phyloP scores from a whole-genome alignment of 805 yeast genomes.

The Candida quercuum region DNA sequence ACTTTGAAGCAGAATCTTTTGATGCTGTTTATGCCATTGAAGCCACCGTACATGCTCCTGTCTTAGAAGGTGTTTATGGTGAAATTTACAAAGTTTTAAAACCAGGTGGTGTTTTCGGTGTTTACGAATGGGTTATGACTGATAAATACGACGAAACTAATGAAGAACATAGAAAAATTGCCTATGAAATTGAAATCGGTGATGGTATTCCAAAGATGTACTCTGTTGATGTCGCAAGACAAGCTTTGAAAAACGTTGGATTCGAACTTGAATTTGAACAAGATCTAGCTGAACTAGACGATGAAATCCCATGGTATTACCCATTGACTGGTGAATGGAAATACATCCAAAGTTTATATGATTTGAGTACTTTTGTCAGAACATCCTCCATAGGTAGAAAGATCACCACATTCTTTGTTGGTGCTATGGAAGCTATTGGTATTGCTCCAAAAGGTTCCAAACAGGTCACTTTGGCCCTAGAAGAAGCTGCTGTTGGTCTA shows the following conservation, averaged over 20 bases:
- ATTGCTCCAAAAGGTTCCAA: slow-evolving; percentile 90
- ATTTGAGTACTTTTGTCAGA: slow-evolving; percentile 80
- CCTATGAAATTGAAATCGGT: slow-evolving; percentile 96
- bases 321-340: slow-evolving; percentile 94
- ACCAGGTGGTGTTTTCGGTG: slow-evolving; percentile 98
- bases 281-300: slow-evolving; percentile 80
- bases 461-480: slow-evolving; percentile 88
- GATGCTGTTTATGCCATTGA: slow-evolving; percentile 98
- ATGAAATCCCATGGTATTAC: slow-evolving; percentile 94
- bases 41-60: slow-evolving; percentile 98
- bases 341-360: slow-evolving; percentile 74
- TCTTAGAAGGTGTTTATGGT: slow-evolving; percentile 88
- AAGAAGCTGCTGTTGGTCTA: slow-evolving; percentile 93
- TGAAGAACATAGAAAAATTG: slow-evolving; percentile 86
- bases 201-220: slow-evolving; percentile 99
- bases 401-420: slow-evolving; percentile 75
- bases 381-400: slow-evolving; percentile 83
- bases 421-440: slow-evolving; percentile 77
- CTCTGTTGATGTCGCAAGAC: slow-evolving; percentile 74
- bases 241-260: slow-evolving; percentile 83
- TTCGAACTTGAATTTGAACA: slow-evolving; percentile 70
- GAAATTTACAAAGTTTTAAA: slow-evolving; percentile 93
- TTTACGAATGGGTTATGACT: slow-evolving; percentile 99
- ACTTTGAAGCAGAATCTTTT: slow-evolving; percentile 81
- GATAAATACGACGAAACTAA: slow-evolving; percentile 83